These are phyloP conservation scores for Ascochyta koolunga DNA, from an alignment of 2,329 filamentous ascomycete species.

Conservation along the genomic window DNA sequence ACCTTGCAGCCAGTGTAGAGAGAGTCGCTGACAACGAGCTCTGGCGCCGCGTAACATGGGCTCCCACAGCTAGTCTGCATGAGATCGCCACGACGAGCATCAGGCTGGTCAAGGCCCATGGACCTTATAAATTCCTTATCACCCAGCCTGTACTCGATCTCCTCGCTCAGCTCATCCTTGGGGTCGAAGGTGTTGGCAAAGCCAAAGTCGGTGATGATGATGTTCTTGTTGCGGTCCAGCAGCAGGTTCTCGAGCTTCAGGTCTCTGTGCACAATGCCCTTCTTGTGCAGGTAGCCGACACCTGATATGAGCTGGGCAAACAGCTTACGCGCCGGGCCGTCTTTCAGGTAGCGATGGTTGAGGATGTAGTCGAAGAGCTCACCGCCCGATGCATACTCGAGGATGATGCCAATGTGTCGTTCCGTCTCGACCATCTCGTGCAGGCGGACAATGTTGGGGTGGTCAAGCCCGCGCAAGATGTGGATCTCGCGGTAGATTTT, in stretches of 20 bases:
- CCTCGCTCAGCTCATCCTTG: conserved; percentile 82
- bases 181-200: conserved; percentile 98
- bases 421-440: conserved; percentile 99
- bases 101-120: conserved; percentile 80
- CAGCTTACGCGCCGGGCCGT: conserved; percentile 84
- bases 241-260: conserved; percentile 95
- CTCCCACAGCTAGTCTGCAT: conserved; percentile 99
- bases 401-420: conserved; percentile 94
- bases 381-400: conserved; percentile 96
- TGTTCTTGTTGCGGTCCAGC: conserved; percentile 94
- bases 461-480: conserved; percentile 84
- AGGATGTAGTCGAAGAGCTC: conserved; percentile 98
- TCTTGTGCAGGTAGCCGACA: conserved; percentile 97
- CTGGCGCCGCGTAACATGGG: conserved; percentile 95
- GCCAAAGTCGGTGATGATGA: conserved; percentile 99
- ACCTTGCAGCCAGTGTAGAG: conserved; percentile 97
- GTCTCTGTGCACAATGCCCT: conserved; percentile 97
- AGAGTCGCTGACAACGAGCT: conserved; percentile 96
- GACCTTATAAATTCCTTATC: conserved; percentile 90
- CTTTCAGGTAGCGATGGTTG: conserved; percentile 95
- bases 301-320: conserved; percentile 97
- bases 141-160: conserved; percentile 84
- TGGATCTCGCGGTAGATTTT: conserved; percentile 98
- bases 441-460: conserved; percentile 94
- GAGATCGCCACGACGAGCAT: conserved; percentile 83